Conservation (phyloP, 2,329 filamentous ascomycete species). For the Colletotrichum sansevieriae region DNA sequence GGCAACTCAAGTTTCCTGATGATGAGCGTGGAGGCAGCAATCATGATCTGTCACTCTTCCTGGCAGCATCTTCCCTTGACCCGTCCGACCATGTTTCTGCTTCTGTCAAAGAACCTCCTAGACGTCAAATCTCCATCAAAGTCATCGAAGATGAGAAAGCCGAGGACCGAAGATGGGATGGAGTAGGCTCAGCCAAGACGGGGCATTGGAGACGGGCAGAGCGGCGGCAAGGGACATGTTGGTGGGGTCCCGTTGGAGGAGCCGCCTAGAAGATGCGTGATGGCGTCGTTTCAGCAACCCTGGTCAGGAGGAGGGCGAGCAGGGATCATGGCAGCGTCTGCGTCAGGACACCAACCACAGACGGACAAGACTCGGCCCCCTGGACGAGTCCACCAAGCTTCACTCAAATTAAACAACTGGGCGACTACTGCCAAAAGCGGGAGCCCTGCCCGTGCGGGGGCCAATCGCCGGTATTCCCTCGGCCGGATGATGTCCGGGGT, state of each 20-base stretch:
- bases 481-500: conserved; percentile 6
- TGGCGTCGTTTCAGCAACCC: conserved; percentile 39
- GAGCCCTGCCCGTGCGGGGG: conserved; percentile 16
- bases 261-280: conserved; percentile 40
- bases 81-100: conserved; percentile 11
- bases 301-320: conserved; percentile 18
- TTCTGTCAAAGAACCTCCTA: conserved; percentile 11
- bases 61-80: conserved; percentile 17
- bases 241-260: conserved; percentile 23
- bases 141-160: conserved; percentile 26
- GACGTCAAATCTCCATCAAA: background rate
- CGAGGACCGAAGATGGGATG: conserved; percentile 36
- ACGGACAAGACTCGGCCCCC: conserved; percentile 15
- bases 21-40: conserved; percentile 10
- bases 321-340: conserved; percentile 31
- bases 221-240: background rate
- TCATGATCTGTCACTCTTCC: conserved; percentile 16
- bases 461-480: conserved; percentile 36
- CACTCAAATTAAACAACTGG: conserved; percentile 40
- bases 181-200: conserved; percentile 5
- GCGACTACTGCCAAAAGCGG: conserved; percentile 31
- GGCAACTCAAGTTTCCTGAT: conserved; percentile 20
- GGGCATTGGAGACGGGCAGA: background rate
- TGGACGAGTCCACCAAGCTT: conserved; percentile 20
- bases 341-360: conserved; percentile 3